Percentiles rank a stretch among this genome's conserved stretches.
Conservation (phyloP, 345 rosid genomes). For the Populus ilicifolia region DNA sequence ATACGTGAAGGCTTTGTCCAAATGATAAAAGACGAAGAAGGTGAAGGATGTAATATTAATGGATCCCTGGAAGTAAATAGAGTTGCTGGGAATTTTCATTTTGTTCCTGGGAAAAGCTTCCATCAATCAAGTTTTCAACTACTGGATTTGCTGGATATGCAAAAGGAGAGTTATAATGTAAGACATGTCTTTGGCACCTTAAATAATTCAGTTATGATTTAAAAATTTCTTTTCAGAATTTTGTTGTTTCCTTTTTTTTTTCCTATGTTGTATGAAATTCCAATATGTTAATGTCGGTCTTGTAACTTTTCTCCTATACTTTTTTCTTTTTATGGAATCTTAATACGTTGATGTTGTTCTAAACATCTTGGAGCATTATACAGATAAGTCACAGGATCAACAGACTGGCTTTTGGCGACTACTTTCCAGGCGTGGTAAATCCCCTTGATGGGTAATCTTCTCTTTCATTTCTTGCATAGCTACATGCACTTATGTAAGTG, state of each 20-base stretch:
- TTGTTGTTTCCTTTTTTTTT: neutral
- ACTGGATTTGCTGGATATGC: conserved; percentile 71
- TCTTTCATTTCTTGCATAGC: conserved; percentile 9
- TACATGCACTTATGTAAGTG: neutral
- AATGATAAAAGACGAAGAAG: conserved; percentile 89
- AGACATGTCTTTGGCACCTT: conserved; percentile 11
- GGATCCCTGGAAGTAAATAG: conserved; percentile 91
- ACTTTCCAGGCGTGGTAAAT: conserved; percentile 90
- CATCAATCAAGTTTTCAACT: conserved; percentile 66
- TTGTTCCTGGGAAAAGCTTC: conserved; percentile 95
- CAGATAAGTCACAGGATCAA: conserved; percentile 94
- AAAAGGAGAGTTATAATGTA: conserved; percentile 77
- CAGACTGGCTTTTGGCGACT: conserved; percentile 76
- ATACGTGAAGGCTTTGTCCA: conserved; percentile 91
- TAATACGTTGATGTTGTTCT: no score
- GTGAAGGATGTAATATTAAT: conserved; percentile 93
- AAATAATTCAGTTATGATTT: neutral
- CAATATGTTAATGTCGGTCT: neutral
- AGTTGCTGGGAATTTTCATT: conserved; percentile 96
- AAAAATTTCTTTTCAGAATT: neutral
- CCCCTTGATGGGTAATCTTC: conserved; percentile 82
- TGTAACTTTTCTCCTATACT: neutral
- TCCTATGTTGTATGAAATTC: neutral
- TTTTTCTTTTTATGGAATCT: no score
- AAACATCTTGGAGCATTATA: conserved; percentile 2